phyloP scores from a whole-genome alignment of 148 eudicot genomes.

The Diospyros lotus region DNA sequence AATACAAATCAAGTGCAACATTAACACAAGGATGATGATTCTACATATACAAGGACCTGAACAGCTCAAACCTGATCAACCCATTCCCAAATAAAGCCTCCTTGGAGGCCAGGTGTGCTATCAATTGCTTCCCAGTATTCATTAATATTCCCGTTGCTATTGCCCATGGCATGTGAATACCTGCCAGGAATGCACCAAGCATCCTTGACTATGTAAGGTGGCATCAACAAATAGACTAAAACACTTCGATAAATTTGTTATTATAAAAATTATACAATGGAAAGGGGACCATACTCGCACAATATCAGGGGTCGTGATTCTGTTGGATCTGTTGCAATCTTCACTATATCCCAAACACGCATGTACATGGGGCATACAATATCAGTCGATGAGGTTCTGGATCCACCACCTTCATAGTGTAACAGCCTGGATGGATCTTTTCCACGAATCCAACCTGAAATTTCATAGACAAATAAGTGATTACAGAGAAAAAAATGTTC shows the following conservation, averaged over 20 bases:
- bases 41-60: background rate
- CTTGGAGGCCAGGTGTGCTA: slow-evolving; percentile 91
- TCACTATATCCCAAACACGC: slow-evolving; percentile 87
- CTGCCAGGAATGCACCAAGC: slow-evolving; percentile 30
- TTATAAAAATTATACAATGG: background rate
- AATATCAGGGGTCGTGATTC: slow-evolving; percentile 86
- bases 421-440: slow-evolving; percentile 81
- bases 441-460: slow-evolving; percentile 87
- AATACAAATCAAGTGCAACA: background rate
- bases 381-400: slow-evolving; percentile 91
- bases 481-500: background rate
- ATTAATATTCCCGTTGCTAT: slow-evolving; percentile 84
- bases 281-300: slow-evolving; percentile 77
- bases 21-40: background rate
- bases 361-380: slow-evolving; percentile 97
- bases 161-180: slow-evolving; percentile 98
- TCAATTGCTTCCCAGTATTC: slow-evolving; percentile 97
- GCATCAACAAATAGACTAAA: background rate
- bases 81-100: slow-evolving; percentile 99
- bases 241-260: background rate
- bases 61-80: slow-evolving; percentile 68
- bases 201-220: slow-evolving; percentile 5
- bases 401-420: slow-evolving; percentile 98
- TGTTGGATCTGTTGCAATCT: slow-evolving; percentile 81
- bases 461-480: slow-evolving; percentile 11